Conservation (phyloP, 192 early-diverging fungal species). For the Rhizoclosmatium globosum region DNA sequence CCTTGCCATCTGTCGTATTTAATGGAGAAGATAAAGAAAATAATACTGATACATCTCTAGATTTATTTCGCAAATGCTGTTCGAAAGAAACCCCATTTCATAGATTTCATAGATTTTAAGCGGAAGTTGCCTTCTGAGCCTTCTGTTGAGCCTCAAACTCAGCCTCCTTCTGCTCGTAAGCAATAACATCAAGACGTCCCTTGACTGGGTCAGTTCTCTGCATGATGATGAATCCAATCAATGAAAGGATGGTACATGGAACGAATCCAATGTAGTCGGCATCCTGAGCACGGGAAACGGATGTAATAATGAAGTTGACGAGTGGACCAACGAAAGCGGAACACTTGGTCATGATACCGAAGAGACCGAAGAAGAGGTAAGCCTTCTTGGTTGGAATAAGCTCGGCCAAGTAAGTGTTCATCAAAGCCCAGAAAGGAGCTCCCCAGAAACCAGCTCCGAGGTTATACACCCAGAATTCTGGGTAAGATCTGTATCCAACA, state of each 20-base stretch:
- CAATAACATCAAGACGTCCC: conserved; percentile 16
- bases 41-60: too few species aligned
- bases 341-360: conserved; percentile 51
- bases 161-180: conserved; percentile 24
- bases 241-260: conserved; percentile 27
- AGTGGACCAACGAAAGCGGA: conserved; percentile 52
- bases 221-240: conserved; percentile 26
- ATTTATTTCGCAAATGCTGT: too few species aligned
- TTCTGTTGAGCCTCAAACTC: conserved; percentile 5
- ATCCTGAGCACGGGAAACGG: neutral
- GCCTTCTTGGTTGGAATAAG: conserved; percentile 48
- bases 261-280: conserved; percentile 25
- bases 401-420: conserved; percentile 53
- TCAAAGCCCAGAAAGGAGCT: conserved; percentile 49
- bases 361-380: conserved; percentile 55
- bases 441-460: conserved; percentile 40
- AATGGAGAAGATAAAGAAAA: too few species aligned
- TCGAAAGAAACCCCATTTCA: too few species aligned
- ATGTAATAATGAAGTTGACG: conserved; percentile 35
- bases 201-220: conserved; percentile 23
- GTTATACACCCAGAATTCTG: conserved; percentile 44
- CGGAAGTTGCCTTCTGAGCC: too few species aligned
- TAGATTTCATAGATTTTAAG: too few species aligned
- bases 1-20: too few species aligned
- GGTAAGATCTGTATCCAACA: conserved; percentile 32